Conservation (phyloP, 106 monocot species). For the Platanthera guangdongensis region DNA sequence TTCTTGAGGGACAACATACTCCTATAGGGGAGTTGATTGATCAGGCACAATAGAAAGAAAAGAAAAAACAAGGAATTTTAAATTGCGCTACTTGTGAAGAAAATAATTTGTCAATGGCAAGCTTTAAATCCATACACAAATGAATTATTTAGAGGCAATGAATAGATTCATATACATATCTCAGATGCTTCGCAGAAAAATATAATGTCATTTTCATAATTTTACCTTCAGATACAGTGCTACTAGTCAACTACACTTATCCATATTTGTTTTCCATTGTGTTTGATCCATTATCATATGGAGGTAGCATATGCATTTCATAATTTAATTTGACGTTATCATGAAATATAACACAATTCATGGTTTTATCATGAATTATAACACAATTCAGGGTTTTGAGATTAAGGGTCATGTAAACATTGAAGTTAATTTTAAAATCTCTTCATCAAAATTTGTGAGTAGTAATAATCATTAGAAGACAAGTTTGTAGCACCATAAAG, state of each 20-base stretch:
- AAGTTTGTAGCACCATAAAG: not conserved
- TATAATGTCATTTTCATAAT: not conserved
- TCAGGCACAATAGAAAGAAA: not conserved
- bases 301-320: not conserved
- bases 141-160: not conserved
- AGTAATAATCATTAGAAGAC: not conserved
- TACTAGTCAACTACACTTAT: not conserved
- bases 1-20: conserved; percentile 85
- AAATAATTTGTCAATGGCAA: not conserved
- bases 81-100: not conserved
- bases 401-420: not conserved
- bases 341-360: not conserved
- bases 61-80: not conserved
- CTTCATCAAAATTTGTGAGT: not conserved
- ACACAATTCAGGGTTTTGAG: not conserved
- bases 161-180: not conserved
- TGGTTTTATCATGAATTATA: not conserved
- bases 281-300: not conserved
- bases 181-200: too few species aligned
- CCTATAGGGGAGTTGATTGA: conserved; percentile 30
- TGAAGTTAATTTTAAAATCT: not conserved
- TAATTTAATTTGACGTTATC: not conserved
- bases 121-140: not conserved
- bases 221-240: not conserved
- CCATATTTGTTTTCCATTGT: not conserved